Evolutionary conservation across 176 grass and related monocot species (phyloP).

Genomic region (Pontederia paniculata): DNA sequence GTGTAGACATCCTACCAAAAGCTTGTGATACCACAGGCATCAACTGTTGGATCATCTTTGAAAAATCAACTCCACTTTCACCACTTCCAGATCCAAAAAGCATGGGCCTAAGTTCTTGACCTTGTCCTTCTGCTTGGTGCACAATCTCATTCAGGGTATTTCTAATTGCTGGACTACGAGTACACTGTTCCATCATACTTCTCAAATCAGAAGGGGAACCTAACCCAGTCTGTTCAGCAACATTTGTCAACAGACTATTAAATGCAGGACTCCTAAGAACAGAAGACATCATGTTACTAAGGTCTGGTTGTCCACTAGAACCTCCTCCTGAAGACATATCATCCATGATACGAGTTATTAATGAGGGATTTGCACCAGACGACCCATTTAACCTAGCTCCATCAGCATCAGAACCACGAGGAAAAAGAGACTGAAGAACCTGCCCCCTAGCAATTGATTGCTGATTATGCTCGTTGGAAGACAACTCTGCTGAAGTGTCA

Average conservation of each 20-base stretch:
- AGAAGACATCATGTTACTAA: constrained; percentile 60
- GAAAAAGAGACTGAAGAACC: constrained; percentile 43
- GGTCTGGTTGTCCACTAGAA: constrained; percentile 36
- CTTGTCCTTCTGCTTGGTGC: constrained; percentile 56
- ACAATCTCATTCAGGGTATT: constrained; percentile 55
- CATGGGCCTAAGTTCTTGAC: constrained; percentile 25
- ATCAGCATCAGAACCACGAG: constrained; percentile 24
- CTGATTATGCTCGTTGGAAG: constrained; percentile 24
- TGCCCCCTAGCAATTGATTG: constrained; percentile 42
- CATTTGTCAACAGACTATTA: constrained; percentile 46
- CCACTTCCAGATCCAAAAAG: constrained; percentile 27
- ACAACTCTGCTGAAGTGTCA: constrained; percentile 21
- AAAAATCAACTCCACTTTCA: constrained; percentile 59
- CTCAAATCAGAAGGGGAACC: constrained; percentile 44
- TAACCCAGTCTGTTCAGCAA: constrained; percentile 49
- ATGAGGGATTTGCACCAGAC: constrained; percentile 14
- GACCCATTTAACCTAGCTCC: constrained; percentile 10
- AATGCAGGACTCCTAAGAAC: constrained; percentile 54
- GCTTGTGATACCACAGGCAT: constrained; percentile 83
- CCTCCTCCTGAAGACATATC: constrained; percentile 20
- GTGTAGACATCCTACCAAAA: constrained; percentile 35
- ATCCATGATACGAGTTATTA: constrained; percentile 15
- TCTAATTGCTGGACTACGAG: constrained; percentile 45
- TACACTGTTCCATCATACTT: constrained; percentile 63
- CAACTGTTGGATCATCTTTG: constrained; percentile 90